Percentiles rank a stretch among this genome's conserved stretches.
Evolutionary conservation across 768 basidiomycete genomes (phyloP).

Genomic region (Boletus eberwhitei): DNA sequence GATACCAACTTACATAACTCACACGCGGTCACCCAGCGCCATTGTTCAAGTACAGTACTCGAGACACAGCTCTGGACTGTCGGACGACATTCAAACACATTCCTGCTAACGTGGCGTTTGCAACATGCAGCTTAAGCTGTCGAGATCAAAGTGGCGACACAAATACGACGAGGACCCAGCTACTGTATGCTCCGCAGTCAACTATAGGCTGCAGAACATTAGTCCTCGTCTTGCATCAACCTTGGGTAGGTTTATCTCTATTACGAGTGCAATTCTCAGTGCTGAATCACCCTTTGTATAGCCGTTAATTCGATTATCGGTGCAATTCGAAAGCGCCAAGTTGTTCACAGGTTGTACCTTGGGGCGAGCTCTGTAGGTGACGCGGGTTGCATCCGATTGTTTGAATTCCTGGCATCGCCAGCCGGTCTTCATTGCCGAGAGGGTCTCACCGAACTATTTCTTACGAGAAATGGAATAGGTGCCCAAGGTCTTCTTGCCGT

Average conservation of each 20-base stretch:
- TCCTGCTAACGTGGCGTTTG: background rate
- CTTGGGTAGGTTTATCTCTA: constrained; percentile 18
- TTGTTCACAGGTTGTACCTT: constrained; percentile 51
- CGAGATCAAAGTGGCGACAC: constrained; percentile 24
- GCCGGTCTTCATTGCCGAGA: constrained; percentile 40
- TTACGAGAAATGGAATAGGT: constrained; percentile 57
- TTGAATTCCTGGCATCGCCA: constrained; percentile 51
- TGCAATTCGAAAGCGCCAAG: constrained; percentile 42
- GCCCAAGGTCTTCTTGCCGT: constrained; percentile 55
- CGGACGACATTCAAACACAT: background rate
- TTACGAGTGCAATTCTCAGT: background rate
- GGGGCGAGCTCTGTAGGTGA: constrained; percentile 57
- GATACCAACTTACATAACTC: background rate
- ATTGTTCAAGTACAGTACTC: background rate
- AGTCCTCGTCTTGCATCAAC: constrained; percentile 30
- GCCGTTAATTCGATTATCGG: constrained; percentile 51
- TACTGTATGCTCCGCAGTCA: constrained; percentile 26
- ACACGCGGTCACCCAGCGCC: constrained; percentile 15
- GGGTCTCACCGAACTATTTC: constrained; percentile 49
- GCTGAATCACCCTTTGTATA: constrained; percentile 17
- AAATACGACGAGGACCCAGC: constrained; percentile 28
- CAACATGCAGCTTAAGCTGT: constrained; percentile 27
- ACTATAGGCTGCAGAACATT: constrained; percentile 22
- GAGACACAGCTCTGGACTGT: background rate
- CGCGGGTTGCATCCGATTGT: constrained; percentile 52